Evolutionary conservation across 2,329 filamentous ascomycete species (phyloP).

Genomic region (Talaromyces marneffei): DNA sequence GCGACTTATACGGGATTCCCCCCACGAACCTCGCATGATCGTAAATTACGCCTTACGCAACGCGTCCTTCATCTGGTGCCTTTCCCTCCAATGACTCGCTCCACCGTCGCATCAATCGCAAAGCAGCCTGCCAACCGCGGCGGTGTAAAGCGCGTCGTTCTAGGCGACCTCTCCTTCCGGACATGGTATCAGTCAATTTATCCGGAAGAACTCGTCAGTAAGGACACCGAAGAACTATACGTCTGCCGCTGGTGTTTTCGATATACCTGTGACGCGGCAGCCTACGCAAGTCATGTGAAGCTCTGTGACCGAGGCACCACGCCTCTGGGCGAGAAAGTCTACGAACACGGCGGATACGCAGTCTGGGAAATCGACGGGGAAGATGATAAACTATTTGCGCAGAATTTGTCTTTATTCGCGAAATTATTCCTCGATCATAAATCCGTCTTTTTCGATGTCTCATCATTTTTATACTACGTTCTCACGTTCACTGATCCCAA

Average conservation of each 20-base stretch:
- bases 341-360: constrained; percentile 72
- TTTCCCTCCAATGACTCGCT: constrained; percentile 24
- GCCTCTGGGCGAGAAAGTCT: constrained; percentile 67
- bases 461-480: constrained; percentile 89
- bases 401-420: constrained; percentile 91
- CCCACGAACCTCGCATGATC: neutral
- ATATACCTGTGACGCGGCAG: constrained; percentile 55
- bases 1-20: neutral
- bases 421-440: constrained; percentile 98
- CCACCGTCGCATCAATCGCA: constrained; percentile 16
- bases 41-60: neutral
- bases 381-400: constrained; percentile 80
- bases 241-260: constrained; percentile 94
- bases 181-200: constrained; percentile 95
- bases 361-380: constrained; percentile 93
- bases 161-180: constrained; percentile 76
- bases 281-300: constrained; percentile 35
- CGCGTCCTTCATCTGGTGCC: neutral
- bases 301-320: constrained; percentile 51
- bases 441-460: constrained; percentile 95
- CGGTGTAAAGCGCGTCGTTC: constrained; percentile 70
- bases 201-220: constrained; percentile 57
- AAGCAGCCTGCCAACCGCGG: constrained; percentile 57
- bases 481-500: constrained; percentile 65
- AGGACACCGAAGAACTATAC: constrained; percentile 59